Evolutionary conservation across 73 alveolate species (phyloP).

Genomic region (Effrenium voratum): DNA sequence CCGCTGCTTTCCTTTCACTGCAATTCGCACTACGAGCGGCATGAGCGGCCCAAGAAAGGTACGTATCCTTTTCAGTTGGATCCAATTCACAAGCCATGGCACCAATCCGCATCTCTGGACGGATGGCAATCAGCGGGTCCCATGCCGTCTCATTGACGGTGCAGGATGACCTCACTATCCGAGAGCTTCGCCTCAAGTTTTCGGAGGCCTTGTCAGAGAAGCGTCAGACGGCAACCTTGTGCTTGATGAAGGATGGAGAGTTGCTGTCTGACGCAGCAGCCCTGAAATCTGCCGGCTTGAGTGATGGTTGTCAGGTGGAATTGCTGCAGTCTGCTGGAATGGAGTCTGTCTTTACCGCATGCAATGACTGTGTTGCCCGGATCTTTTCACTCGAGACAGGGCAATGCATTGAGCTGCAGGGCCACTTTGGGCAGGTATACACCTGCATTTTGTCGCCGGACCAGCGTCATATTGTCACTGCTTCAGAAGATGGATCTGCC

Average conservation of each 20-base stretch:
- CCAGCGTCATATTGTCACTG: slow-evolving; percentile 51
- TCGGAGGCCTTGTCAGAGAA: slow-evolving; percentile 27
- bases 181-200: slow-evolving; percentile 37
- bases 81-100: too few species aligned
- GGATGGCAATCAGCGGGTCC: slow-evolving; percentile 38
- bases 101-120: neutral
- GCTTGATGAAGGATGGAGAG: slow-evolving; percentile 39
- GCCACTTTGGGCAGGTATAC: slow-evolving; percentile 79
- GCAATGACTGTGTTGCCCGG: slow-evolving; percentile 56
- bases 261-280: slow-evolving; percentile 26
- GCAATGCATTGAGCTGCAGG: slow-evolving; percentile 49
- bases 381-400: slow-evolving; percentile 44
- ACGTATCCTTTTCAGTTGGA: too few species aligned
- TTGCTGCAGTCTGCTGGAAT: slow-evolving; percentile 39
- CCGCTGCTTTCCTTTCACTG: too few species aligned
- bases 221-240: neutral
- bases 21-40: too few species aligned
- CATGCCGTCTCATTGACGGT: slow-evolving; percentile 3
- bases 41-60: too few species aligned
- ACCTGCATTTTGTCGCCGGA: slow-evolving; percentile 43
- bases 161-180: slow-evolving; percentile 16
- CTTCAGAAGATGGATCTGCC: slow-evolving; percentile 71
- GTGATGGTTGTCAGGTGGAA: slow-evolving; percentile 29
- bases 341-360: slow-evolving; percentile 43
- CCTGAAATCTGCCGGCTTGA: slow-evolving; percentile 12